Evolutionary conservation across 345 rosid genomes (phyloP).

Genomic region (Sisymbrium irio): DNA sequence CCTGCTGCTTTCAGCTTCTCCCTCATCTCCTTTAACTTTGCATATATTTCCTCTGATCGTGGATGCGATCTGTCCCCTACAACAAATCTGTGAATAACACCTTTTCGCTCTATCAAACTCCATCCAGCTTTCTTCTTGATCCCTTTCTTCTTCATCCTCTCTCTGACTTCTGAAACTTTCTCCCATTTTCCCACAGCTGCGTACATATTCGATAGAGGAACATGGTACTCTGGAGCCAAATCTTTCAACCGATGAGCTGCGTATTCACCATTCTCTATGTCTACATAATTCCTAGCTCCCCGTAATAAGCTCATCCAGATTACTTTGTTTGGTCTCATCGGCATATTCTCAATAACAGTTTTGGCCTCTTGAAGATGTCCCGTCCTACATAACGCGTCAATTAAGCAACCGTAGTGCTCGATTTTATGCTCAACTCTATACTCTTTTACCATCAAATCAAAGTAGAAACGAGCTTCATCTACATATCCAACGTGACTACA

Average conservation of each 20-base stretch:
- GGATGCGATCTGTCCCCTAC: conserved; percentile 51
- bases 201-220: conserved; percentile 62
- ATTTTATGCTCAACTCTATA: conserved; percentile 47
- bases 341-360: conserved; percentile 47
- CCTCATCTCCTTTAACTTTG: conserved; percentile 46
- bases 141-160: conserved; percentile 49
- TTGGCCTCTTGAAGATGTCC: conserved; percentile 64
- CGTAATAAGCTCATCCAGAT: conserved; percentile 64
- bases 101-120: conserved; percentile 46
- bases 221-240: conserved; percentile 53
- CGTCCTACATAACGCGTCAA: conserved; percentile 54
- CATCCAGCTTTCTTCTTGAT: conserved; percentile 47
- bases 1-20: conserved; percentile 45
- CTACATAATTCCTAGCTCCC: conserved; percentile 50
- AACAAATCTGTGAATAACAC: conserved; percentile 42
- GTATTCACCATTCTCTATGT: conserved; percentile 48
- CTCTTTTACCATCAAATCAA: conserved; percentile 49
- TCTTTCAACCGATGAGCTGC: conserved; percentile 51
- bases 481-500: conserved; percentile 73
- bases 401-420: conserved; percentile 69
- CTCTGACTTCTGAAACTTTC: conserved; percentile 49
- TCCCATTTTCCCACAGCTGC: conserved; percentile 61
- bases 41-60: conserved; percentile 35
- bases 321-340: conserved; percentile 52
- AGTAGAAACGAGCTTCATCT: conserved; percentile 49